A percentile compares a stretch with the other conserved stretches of the same genome.
Conservation (phyloP, 768 basidiomycete genomes). For the Xanthoconium purpureum region DNA sequence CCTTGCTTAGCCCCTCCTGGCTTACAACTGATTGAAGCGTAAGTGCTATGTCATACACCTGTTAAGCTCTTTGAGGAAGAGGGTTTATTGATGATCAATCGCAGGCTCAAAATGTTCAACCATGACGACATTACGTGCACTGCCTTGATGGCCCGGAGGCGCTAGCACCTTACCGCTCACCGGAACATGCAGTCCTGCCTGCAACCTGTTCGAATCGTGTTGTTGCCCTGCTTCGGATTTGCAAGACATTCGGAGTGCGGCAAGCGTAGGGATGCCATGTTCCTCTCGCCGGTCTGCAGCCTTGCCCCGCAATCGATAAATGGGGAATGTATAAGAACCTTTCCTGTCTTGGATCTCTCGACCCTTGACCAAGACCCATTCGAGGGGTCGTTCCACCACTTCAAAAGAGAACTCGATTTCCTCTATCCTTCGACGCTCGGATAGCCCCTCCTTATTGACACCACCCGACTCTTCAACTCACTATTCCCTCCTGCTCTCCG, state of each 20-base stretch:
- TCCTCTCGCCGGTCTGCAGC: slow-evolving; percentile 17
- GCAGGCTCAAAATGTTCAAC: slow-evolving; percentile 15
- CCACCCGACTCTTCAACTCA: slow-evolving; percentile 3
- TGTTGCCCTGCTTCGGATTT: slow-evolving; percentile 33
- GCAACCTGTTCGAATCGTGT: slow-evolving; percentile 31
- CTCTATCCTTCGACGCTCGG: slow-evolving; percentile 3
- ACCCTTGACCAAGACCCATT: slow-evolving; percentile 26
- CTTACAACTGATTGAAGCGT: slow-evolving; percentile 11
- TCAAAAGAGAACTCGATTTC: slow-evolving; percentile 20
- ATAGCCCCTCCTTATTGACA: slow-evolving; percentile 5
- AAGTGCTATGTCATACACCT: slow-evolving; percentile 16
- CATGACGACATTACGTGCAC: slow-evolving; percentile 27
- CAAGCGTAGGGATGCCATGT: slow-evolving; percentile 30
- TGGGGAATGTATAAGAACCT: slow-evolving; percentile 27
- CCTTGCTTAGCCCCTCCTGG: slow-evolving; percentile 1
- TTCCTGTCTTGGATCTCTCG: slow-evolving; percentile 22
- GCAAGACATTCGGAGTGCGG: slow-evolving; percentile 28
- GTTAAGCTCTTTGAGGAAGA: slow-evolving; percentile 33
- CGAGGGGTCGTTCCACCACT: slow-evolving; percentile 18
- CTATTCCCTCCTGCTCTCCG: not conserved
- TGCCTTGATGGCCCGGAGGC: slow-evolving; percentile 28
- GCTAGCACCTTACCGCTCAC: slow-evolving; percentile 23
- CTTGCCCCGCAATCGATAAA: slow-evolving; percentile 25
- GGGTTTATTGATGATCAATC: slow-evolving; percentile 30
- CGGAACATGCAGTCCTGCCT: slow-evolving; percentile 31